These are phyloP conservation scores for Zasmidium cellare DNA, from an alignment of 2,329 filamentous ascomycete genomes.

Conservation along the genomic window DNA sequence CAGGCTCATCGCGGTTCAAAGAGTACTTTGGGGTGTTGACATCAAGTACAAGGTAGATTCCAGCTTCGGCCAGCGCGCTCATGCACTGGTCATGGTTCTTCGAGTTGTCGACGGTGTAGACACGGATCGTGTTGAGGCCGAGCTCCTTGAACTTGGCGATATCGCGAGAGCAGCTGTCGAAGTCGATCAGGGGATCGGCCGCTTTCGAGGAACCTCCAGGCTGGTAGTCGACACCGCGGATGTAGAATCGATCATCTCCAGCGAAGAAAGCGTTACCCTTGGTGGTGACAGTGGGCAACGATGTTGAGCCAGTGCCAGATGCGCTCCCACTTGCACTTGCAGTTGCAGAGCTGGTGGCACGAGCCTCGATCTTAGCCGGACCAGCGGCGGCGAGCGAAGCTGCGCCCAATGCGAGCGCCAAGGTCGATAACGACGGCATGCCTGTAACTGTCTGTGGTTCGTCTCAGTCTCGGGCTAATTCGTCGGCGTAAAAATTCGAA, in stretches of 20 bases:
- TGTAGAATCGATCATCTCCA: constrained; percentile 59
- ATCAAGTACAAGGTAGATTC: constrained; percentile 87
- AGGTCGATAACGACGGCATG: constrained; percentile 13
- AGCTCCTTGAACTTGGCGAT: constrained; percentile 78
- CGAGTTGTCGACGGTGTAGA: constrained; percentile 91
- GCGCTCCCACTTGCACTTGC: constrained; percentile 30
- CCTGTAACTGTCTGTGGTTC: not conserved
- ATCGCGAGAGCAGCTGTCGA: constrained; percentile 70
- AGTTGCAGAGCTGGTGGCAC: constrained; percentile 24
- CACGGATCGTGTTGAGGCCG: constrained; percentile 84
- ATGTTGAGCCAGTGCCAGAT: constrained; percentile 40
- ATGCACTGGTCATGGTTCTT: constrained; percentile 80
- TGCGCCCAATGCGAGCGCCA: constrained; percentile 43
- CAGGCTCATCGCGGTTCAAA: constrained; percentile 71
- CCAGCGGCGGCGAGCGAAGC: constrained; percentile 45
- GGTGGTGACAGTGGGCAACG: constrained; percentile 57
- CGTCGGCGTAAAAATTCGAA: not conserved
- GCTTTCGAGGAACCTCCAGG: constrained; percentile 59
- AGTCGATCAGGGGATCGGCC: constrained; percentile 73
- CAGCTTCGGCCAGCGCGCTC: constrained; percentile 72
- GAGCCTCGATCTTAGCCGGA: constrained; percentile 35
- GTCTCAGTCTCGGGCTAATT: not conserved
- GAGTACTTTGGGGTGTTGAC: constrained; percentile 87
- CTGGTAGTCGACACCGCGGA: constrained; percentile 57
- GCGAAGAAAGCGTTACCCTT: constrained; percentile 65